These are phyloP conservation scores for Metarhizium robertsii DNA, from an alignment of 2,329 filamentous ascomycete species.

Conservation along the genomic window DNA sequence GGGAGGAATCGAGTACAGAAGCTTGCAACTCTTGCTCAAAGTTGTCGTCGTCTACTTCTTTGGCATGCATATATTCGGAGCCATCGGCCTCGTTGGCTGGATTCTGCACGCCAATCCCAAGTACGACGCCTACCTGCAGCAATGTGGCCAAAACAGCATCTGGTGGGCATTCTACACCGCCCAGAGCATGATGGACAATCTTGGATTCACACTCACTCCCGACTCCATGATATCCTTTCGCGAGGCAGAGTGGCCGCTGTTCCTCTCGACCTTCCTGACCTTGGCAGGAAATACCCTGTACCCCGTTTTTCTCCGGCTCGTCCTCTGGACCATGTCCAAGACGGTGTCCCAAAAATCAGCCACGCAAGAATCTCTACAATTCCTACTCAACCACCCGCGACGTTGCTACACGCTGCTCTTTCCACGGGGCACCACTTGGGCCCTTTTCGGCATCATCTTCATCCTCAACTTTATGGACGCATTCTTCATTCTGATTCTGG, in stretches of 20 bases:
- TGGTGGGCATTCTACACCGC: conserved; percentile 45
- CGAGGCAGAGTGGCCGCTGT: conserved; percentile 31
- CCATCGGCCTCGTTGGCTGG: conserved; percentile 39
- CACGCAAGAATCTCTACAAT: conserved; percentile 37
- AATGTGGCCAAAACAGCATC: conserved; percentile 27
- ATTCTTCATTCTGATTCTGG: conserved; percentile 42
- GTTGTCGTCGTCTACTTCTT: conserved; percentile 36
- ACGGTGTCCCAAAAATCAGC: conserved; percentile 27
- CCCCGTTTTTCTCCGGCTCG: conserved; percentile 46
- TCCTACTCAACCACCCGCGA: conserved; percentile 53
- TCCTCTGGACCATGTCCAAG: conserved; percentile 47
- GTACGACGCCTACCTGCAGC: conserved; percentile 29
- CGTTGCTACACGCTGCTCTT: conserved; percentile 56
- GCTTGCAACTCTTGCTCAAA: conserved; percentile 37
- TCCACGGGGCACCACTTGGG: conserved; percentile 48
- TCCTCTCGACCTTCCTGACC: conserved; percentile 39
- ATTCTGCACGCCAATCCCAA: conserved; percentile 30
- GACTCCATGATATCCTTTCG: conserved; percentile 43
- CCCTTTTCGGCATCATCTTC: conserved; percentile 39
- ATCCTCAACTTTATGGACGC: conserved; percentile 45
- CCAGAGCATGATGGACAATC: conserved; percentile 42
- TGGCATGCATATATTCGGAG: conserved; percentile 35
- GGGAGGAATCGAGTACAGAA: conserved; percentile 43
- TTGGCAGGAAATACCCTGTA: conserved; percentile 47
- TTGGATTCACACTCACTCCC: conserved; percentile 45